A percentile compares a stretch with the other conserved stretches of the same genome.
These are phyloP conservation scores for Chlorella sp. DNA, from an alignment of 139 green algal species.

Conservation along the genomic window DNA sequence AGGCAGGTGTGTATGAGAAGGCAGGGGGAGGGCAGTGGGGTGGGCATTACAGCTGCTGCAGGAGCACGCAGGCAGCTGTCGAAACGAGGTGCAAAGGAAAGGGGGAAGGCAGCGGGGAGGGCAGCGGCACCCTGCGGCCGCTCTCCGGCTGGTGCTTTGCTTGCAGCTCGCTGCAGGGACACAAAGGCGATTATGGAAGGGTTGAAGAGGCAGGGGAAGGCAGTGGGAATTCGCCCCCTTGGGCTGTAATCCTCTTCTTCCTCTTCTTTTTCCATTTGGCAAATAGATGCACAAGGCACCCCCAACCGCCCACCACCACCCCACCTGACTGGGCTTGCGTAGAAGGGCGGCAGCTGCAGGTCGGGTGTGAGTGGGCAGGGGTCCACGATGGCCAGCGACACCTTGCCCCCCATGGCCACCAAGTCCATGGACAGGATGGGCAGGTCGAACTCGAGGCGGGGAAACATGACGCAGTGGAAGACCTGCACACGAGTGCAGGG, in stretches of 20 bases:
- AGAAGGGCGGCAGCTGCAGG: constrained; percentile 68
- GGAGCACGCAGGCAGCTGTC: too few species aligned
- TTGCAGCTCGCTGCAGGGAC: not conserved
- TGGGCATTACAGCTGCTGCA: too few species aligned
- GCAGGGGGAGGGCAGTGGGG: too few species aligned
- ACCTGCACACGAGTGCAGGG: constrained; percentile 45
- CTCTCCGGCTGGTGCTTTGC: too few species aligned
- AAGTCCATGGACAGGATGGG: constrained; percentile 87
- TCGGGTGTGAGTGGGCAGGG: constrained; percentile 63
- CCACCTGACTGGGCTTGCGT: constrained; percentile 43
- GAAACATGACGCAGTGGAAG: constrained; percentile 84
- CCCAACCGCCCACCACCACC: not conserved
- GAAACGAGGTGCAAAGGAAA: too few species aligned
- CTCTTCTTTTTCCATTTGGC: too few species aligned
- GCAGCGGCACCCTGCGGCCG: too few species aligned
- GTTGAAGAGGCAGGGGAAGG: not conserved
- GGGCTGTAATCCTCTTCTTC: too few species aligned
- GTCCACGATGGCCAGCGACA: constrained; percentile 78
- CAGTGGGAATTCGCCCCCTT: too few species aligned
- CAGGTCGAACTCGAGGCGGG: constrained; percentile 70
- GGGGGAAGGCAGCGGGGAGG: too few species aligned
- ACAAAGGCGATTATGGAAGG: not conserved
- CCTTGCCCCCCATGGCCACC: constrained; percentile 50
- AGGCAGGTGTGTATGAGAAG: too few species aligned
- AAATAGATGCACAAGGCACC: not conserved